Evolutionary conservation across 2,329 filamentous ascomycete species (phyloP), one percentile per base, ranked within the genome.

Genomic region (Plectosphaerella sp.): DNA sequence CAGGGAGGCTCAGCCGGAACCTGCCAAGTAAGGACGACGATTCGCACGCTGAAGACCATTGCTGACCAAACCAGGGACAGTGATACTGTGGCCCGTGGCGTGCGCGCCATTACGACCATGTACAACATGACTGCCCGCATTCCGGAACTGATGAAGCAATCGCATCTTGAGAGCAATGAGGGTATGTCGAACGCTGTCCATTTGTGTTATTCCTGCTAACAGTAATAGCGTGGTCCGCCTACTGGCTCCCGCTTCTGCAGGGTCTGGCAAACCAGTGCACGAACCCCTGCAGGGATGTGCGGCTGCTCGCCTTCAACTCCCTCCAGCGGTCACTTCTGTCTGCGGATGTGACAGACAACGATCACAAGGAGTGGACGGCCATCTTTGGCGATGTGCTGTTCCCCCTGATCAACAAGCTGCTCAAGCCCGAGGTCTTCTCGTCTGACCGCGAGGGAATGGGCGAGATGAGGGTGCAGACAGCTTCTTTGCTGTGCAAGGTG

Each of bases 301-400:
- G 94, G 3, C 89, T 96, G 62, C 82, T 95, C 63, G 91, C 94
- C 2, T 90, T 97, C 61, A 84, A 87, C 8, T 90, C 87, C 10
- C 77, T 99, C 15, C 93, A 97, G 66, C 82, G 92, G 51, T 88
- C 90, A 2, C 79, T 99, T 1, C 79, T 97, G 1, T 94, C 91
- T 2, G 87, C 90, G 0, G 87, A 94, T 55, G 78, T 97, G 39
- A 90, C 88, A 1, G 88, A 87, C n/a, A 83, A 80, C 47, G 87
- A 94, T 55, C 89, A 96, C 62, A 83, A 89, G 58, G 90, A 95
- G 71, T 97, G 94, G 93, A 94, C 88, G 0, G 89, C 91, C 41
- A 97, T 99, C 49, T 99, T 99, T 68, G 84, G 86, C 57, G 89
- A 97, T 65, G 92, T 97, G 2, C 77, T 99, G 15, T 97, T 99